Evolutionary conservation across 768 basidiomycete species (phyloP).

Genomic region (Russula lepida): DNA sequence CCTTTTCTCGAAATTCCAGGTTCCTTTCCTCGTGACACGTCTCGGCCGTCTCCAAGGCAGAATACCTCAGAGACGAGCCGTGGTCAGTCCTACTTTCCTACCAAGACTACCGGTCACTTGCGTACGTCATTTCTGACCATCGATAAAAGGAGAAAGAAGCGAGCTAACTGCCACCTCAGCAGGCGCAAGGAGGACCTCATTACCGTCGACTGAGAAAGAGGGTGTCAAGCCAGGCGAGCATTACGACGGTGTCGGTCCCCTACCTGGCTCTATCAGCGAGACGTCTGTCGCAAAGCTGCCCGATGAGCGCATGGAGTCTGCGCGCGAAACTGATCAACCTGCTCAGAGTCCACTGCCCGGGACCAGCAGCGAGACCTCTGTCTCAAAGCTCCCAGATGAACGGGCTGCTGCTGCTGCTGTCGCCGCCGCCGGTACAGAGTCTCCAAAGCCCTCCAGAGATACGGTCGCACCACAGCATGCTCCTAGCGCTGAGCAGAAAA

Average conservation of each 20-base stretch:
- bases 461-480: neutral
- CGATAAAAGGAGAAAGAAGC: neutral
- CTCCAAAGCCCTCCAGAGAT: neutral
- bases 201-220: conserved; percentile 31
- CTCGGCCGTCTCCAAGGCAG: neutral
- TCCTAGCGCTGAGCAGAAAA: neutral
- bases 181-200: conserved; percentile 18
- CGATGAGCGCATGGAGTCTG: conserved; percentile 32
- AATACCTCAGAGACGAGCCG: neutral
- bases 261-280: conserved; percentile 41
- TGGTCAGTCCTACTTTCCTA: neutral
- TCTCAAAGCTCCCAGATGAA: conserved; percentile 43
- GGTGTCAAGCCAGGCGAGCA: conserved; percentile 30
- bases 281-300: conserved; percentile 41
- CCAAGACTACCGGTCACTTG: neutral
- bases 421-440: neutral
- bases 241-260: conserved; percentile 38
- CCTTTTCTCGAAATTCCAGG: conserved; percentile 13
- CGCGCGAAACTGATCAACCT: neutral
- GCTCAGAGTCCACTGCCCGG: conserved; percentile 37
- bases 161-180: neutral
- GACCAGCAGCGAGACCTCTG: conserved; percentile 33
- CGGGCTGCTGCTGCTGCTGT: neutral
- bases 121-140: neutral
- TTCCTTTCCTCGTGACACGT: conserved; percentile 6